Percentiles rank a stretch among this genome's conserved stretches.
Evolutionary conservation across 2,329 filamentous ascomycete genomes (phyloP).

Genomic region (Aspergillus tanneri): DNA sequence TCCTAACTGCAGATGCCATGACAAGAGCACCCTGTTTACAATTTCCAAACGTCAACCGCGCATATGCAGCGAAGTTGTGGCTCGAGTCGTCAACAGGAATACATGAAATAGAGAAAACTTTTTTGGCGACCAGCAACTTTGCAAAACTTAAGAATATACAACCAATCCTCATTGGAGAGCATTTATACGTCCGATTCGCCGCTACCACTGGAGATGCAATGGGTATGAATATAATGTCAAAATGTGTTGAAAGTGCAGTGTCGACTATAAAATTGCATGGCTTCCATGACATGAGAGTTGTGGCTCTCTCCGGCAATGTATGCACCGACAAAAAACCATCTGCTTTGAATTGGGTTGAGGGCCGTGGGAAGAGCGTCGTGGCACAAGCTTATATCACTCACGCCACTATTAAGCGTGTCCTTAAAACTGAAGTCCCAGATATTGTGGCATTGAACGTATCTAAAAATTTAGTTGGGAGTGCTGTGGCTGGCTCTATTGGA

Average conservation of each 20-base stretch:
- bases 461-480: conserved; percentile 91
- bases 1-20: conserved; percentile 91
- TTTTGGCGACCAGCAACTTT: conserved; percentile 90
- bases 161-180: conserved; percentile 82
- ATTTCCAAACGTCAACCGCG: conserved; percentile 80
- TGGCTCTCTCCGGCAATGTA: conserved; percentile 90
- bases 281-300: conserved; percentile 88
- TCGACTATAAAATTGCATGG: conserved; percentile 80
- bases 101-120: conserved; percentile 76
- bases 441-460: conserved; percentile 84
- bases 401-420: conserved; percentile 75
- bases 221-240: conserved; percentile 99
- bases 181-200: conserved; percentile 93
- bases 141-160: conserved; percentile 82
- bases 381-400: conserved; percentile 90
- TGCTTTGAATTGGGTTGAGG: conserved; percentile 96
- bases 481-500: conserved; percentile 88
- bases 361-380: conserved; percentile 87
- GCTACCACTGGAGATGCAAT: conserved; percentile 94
- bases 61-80: conserved; percentile 88
- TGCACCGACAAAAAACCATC: conserved; percentile 95
- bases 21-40: conserved; percentile 86
- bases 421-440: conserved; percentile 85
- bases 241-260: conserved; percentile 89
- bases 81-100: conserved; percentile 83